phyloP scores from a whole-genome alignment of 352 stramenopile genomes.

The Phytophthora gonapodyides region DNA sequence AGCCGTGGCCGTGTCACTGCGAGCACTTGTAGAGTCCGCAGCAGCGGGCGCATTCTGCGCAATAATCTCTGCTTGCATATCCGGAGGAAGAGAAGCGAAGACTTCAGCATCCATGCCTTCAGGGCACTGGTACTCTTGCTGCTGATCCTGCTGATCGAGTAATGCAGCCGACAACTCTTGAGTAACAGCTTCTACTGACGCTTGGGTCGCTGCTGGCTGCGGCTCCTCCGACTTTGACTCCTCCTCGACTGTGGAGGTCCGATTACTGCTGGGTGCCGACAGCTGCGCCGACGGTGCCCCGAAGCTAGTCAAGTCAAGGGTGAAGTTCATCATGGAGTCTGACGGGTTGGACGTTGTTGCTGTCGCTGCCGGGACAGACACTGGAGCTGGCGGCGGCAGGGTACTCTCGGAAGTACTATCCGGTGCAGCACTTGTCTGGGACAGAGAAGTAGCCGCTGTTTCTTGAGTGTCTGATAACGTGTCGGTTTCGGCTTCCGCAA shows the following conservation, averaged over 20 bases:
- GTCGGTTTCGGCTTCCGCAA: constrained; percentile 45
- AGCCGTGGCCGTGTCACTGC: constrained; percentile 38
- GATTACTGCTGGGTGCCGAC: constrained; percentile 3
- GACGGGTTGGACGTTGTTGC: constrained; percentile 21
- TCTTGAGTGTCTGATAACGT: constrained; percentile 36
- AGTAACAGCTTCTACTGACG: constrained; percentile 24
- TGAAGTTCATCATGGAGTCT: constrained; percentile 81
- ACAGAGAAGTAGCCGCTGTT: constrained; percentile 1
- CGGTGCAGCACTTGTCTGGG: constrained; percentile 7
- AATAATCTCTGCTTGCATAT: constrained; percentile 98
- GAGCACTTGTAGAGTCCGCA: constrained; percentile 28
- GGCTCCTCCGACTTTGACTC: constrained; percentile 42
- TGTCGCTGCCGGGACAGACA: constrained; percentile 25
- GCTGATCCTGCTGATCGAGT: constrained; percentile 30
- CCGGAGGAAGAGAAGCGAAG: constrained; percentile 93
- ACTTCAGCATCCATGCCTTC: constrained; percentile 97
- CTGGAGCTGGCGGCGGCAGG: constrained; percentile 40
- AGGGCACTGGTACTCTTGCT: constrained; percentile 70
- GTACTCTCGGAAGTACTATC: constrained; percentile 14
- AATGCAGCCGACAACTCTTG: constrained; percentile 29
- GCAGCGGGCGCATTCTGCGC: constrained; percentile 64
- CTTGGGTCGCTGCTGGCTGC: constrained; percentile 26
- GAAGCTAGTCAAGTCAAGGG: constrained; percentile 74
- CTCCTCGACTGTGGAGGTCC: constrained; percentile 24
- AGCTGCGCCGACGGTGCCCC: constrained; percentile 22